A percentile compares a stretch with the other conserved stretches of the same genome.
These are phyloP conservation scores for Breynia disticha DNA, from an alignment of 441 rosid genomes.

Conservation along the genomic window DNA sequence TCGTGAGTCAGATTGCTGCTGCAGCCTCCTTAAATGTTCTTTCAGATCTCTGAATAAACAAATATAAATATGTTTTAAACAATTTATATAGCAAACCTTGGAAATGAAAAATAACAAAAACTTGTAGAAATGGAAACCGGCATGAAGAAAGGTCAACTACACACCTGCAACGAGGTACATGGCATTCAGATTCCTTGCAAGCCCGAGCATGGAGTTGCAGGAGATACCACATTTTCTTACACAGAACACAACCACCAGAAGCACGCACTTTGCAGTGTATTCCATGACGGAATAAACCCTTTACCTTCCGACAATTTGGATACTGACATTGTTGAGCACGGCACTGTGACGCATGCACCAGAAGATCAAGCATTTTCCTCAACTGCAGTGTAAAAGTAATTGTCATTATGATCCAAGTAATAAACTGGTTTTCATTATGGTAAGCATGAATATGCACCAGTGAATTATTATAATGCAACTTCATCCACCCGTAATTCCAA, in stretches of 20 bases:
- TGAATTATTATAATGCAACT: too few relatives aligned
- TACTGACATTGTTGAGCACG: constrained; percentile 85
- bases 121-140: neutral
- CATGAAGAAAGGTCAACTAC: constrained; percentile 8
- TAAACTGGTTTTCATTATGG: neutral
- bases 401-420: constrained; percentile 8
- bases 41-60: constrained; percentile 65
- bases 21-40: constrained; percentile 90
- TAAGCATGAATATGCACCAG: too few relatives aligned
- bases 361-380: constrained; percentile 97
- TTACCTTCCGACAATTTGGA: constrained; percentile 97
- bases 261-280: constrained; percentile 87
- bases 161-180: constrained; percentile 99
- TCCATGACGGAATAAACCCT: constrained; percentile 95
- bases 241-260: constrained; percentile 90
- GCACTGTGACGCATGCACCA: constrained; percentile 97
- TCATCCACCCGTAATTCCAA: too few relatives aligned
- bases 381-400: constrained; percentile 52
- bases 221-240: constrained; percentile 99
- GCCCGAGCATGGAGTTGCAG: constrained; percentile 98
- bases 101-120: neutral
- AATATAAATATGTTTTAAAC: neutral
- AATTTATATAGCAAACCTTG: too few relatives aligned
- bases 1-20: constrained; percentile 98
- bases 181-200: constrained; percentile 93